phyloP scores from a whole-genome alignment of 169 alveolate species.

The Perkinsus marinus region DNA sequence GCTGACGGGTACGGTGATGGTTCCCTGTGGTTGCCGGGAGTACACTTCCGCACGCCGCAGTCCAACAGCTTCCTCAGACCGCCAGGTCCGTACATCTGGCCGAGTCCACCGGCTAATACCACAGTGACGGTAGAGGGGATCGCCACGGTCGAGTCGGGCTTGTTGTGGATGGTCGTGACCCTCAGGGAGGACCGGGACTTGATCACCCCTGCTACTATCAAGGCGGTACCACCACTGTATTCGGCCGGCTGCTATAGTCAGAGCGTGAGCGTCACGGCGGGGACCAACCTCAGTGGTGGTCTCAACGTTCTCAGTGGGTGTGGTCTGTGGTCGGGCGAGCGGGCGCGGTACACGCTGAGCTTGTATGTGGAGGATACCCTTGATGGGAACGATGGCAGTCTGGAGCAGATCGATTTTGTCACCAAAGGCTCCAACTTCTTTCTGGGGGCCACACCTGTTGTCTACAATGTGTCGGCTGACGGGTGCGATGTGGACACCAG shows the following conservation, averaged over 20 bases:
- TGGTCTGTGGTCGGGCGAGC: neutral
- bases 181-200: neutral
- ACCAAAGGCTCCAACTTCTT: neutral
- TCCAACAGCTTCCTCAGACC: neutral
- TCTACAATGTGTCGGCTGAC: neutral
- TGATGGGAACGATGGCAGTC: neutral
- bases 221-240: neutral
- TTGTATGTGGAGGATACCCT: neutral
- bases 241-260: neutral
- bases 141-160: neutral
- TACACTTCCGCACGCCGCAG: neutral
- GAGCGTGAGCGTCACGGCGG: neutral
- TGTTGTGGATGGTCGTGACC: neutral
- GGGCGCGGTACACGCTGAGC: neutral
- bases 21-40: neutral
- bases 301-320: neutral
- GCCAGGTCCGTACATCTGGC: neutral
- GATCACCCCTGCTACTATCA: neutral
- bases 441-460: neutral
- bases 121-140: neutral
- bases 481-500: neutral
- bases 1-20: neutral
- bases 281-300: neutral
- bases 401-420: neutral
- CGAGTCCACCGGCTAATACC: neutral